Evolutionary conservation across 345 rosid species (phyloP).

Genomic region (Lumnitzera littorea): DNA sequence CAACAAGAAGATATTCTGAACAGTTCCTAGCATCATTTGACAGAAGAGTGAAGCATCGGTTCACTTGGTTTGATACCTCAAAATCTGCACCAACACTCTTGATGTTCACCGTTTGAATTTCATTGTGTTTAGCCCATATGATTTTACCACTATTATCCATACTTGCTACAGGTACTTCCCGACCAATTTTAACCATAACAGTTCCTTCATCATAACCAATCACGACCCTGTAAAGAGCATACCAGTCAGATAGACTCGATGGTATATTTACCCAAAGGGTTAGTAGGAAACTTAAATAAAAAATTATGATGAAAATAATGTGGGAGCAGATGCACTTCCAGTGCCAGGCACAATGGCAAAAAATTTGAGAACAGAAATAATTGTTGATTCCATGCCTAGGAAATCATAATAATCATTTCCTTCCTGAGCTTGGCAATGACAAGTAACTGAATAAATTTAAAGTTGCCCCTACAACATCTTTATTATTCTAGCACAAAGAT

Average conservation of each 20-base stretch:
- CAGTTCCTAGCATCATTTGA: constrained; percentile 7
- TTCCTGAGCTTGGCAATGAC: too few relatives aligned
- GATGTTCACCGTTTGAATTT: constrained; percentile 96
- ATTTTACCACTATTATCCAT: constrained; percentile 99
- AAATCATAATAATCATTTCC: too few relatives aligned
- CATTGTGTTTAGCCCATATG: constrained; percentile 99
- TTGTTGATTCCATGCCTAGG: too few relatives aligned
- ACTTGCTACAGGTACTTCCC: constrained; percentile 97
- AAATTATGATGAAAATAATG: too few relatives aligned
- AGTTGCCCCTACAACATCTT: too few relatives aligned
- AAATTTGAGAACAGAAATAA: too few relatives aligned
- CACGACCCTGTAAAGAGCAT: constrained; percentile 56
- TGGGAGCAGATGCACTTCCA: too few relatives aligned
- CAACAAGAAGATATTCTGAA: constrained; percentile 5
- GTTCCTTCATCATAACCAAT: constrained; percentile 99
- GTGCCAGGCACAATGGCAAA: too few relatives aligned
- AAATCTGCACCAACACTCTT: constrained; percentile 93
- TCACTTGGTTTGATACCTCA: constrained; percentile 48
- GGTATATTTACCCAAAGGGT: too few relatives aligned
- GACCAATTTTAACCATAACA: constrained; percentile 97
- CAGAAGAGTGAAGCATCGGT: not conserved
- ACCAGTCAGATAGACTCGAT: not conserved
- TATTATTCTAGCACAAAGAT: too few relatives aligned
- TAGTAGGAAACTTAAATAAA: too few relatives aligned
- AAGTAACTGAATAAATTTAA: too few relatives aligned